These are phyloP conservation scores for Borealophlyctis nickersoniae DNA, from an alignment of 192 early-diverging fungal genomes.

Conservation along the genomic window DNA sequence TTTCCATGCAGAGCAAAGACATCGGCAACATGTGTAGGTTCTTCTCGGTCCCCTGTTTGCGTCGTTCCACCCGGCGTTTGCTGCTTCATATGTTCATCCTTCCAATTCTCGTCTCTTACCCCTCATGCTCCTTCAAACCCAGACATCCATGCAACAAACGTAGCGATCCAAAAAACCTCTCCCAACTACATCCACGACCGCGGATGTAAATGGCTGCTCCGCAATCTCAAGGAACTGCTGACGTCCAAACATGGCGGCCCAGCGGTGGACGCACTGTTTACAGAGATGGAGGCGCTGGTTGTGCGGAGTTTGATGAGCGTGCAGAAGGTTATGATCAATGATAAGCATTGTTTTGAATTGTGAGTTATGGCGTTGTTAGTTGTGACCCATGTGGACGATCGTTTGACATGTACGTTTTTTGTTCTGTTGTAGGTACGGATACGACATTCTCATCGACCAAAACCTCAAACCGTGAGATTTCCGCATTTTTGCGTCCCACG, in stretches of 20 bases:
- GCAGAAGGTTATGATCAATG: conserved; percentile 69
- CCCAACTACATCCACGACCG: conserved; percentile 56
- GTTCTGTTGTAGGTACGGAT: conserved; percentile 41
- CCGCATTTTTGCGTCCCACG: neutral
- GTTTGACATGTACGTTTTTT: neutral
- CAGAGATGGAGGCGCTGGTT: conserved; percentile 60
- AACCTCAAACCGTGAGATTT: conserved; percentile 49
- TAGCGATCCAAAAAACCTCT: conserved; percentile 60
- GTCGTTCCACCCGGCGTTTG: neutral
- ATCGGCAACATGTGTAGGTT: conserved; percentile 55
- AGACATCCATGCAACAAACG: conserved; percentile 65
- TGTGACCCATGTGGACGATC: too few relatives aligned
- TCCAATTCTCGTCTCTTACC: neutral
- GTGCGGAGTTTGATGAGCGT: conserved; percentile 57
- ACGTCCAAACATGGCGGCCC: conserved; percentile 48
- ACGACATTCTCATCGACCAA: conserved; percentile 60
- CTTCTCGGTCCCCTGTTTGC: neutral
- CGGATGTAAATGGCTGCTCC: conserved; percentile 62
- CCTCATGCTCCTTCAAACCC: too few relatives aligned
- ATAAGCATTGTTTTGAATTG: conserved; percentile 66
- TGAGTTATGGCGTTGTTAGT: conserved; percentile 14
- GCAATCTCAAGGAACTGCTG: conserved; percentile 56
- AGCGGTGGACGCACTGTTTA: conserved; percentile 49
- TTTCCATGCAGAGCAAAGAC: conserved; percentile 63
- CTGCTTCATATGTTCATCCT: neutral